Percentiles rank a stretch among this genome's conserved stretches.
Conservation (phyloP, 345 rosid genomes). For the Eucalyptus erythrocorys region DNA sequence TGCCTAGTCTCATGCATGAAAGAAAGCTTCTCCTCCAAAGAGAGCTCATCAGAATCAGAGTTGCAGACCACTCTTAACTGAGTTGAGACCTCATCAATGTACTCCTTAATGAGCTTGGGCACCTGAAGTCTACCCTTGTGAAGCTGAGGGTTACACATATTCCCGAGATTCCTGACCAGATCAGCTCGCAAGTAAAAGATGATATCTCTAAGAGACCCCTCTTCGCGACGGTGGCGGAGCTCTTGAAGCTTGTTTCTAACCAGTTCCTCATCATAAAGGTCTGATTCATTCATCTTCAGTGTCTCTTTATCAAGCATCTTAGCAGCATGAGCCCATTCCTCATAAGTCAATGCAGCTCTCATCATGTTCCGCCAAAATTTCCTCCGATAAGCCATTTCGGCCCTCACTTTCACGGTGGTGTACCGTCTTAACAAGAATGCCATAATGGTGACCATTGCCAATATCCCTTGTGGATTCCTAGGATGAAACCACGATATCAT, state of each 20-base stretch:
- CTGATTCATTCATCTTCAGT: slow-evolving; percentile 58
- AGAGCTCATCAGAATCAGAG: slow-evolving; percentile 83
- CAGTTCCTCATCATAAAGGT: slow-evolving; percentile 78
- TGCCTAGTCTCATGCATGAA: slow-evolving; percentile 97
- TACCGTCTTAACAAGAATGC: slow-evolving; percentile 78
- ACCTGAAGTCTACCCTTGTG: slow-evolving; percentile 96
- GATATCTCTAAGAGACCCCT: slow-evolving; percentile 84
- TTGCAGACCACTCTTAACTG: slow-evolving; percentile 85
- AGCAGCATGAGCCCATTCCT: slow-evolving; percentile 99
- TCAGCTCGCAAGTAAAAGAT: slow-evolving; percentile 98
- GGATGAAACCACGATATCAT: slow-evolving; percentile 91
- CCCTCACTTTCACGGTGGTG: slow-evolving; percentile 66
- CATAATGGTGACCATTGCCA: slow-evolving; percentile 74
- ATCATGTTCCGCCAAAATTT: slow-evolving; percentile 99
- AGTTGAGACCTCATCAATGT: slow-evolving; percentile 87
- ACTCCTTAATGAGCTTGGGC: slow-evolving; percentile 87
- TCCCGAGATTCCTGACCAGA: slow-evolving; percentile 86
- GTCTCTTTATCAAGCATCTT: slow-evolving; percentile 94
- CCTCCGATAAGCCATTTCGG: slow-evolving; percentile 88
- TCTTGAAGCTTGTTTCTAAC: slow-evolving; percentile 83
- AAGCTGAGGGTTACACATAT: slow-evolving; percentile 94
- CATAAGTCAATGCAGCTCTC: slow-evolving; percentile 86
- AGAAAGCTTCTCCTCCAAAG: slow-evolving; percentile 88
- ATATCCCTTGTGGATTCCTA: slow-evolving; percentile 86
- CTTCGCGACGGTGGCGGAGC: slow-evolving; percentile 80